Conservation (phyloP, 306 rosid genomes). For the Begonia fuchsioides region DNA sequence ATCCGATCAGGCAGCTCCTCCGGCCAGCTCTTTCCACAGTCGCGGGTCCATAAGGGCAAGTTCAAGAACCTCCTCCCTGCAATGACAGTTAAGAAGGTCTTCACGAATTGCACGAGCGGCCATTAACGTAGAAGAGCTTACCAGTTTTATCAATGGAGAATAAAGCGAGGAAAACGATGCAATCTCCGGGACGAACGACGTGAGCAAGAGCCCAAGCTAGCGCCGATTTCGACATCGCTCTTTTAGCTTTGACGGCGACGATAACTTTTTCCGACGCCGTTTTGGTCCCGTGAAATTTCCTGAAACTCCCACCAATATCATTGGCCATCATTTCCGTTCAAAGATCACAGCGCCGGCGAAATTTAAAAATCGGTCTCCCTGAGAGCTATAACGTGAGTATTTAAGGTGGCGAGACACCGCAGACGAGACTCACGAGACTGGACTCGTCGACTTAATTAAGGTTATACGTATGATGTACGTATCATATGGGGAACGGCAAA, state of each 20-base stretch:
- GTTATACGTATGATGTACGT: too few species aligned
- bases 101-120: background rate
- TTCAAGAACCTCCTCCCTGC: conserved; percentile 73
- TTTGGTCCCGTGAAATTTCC: conserved; percentile 16
- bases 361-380: conserved; percentile 1
- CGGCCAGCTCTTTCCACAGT: conserved; percentile 29
- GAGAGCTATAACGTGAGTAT: background rate
- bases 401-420: conserved; percentile 1
- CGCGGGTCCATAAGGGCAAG: conserved; percentile 42
- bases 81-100: background rate
- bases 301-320: conserved; percentile 21
- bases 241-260: conserved; percentile 78
- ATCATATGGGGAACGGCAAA: too few species aligned
- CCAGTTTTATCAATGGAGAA: conserved; percentile 41
- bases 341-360: background rate
- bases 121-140: conserved; percentile 2
- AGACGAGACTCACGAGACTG: conserved; percentile 1
- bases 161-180: conserved; percentile 71
- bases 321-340: conserved; percentile 8
- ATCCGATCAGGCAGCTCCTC: conserved; percentile 64
- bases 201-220: conserved; percentile 91
- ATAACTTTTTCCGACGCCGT: conserved; percentile 45
- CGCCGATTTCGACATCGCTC: conserved; percentile 50
- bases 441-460: too few species aligned
- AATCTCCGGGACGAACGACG: conserved; percentile 58